phyloP scores from a whole-genome alignment of 331 rosid genomes.

The Quercus phellos region DNA sequence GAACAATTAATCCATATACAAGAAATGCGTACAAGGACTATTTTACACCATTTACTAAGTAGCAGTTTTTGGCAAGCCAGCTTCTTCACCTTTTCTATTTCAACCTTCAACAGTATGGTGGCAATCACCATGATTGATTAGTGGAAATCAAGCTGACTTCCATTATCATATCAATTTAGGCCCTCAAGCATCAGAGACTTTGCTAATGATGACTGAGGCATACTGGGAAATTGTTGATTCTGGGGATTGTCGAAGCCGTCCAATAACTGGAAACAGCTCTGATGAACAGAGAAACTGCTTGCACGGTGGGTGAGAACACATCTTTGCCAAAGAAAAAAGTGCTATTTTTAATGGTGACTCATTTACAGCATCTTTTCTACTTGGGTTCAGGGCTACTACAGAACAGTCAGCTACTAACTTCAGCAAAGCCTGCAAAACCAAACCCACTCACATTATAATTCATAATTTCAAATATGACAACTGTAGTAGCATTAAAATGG shows the following conservation, averaged over 20 bases:
- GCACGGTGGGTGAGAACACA: slow-evolving; percentile 83
- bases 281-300: slow-evolving; percentile 77
- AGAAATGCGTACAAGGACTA: neutral
- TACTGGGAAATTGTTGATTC: slow-evolving; percentile 74
- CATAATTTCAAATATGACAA: neutral
- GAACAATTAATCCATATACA: neutral
- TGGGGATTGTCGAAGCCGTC: slow-evolving; percentile 71
- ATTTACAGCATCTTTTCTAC: slow-evolving; percentile 54
- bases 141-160: neutral
- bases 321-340: slow-evolving; percentile 78
- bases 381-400: slow-evolving; percentile 53
- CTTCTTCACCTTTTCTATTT: no score
- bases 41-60: neutral
- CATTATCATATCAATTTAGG: neutral
- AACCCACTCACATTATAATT: neutral
- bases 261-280: slow-evolving; percentile 62
- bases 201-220: slow-evolving; percentile 54
- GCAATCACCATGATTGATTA: neutral
- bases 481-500: neutral
- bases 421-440: slow-evolving; percentile 61
- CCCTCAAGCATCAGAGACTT: slow-evolving; percentile 59
- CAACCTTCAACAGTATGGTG: no score
- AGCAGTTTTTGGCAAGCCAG: neutral
- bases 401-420: slow-evolving; percentile 78
- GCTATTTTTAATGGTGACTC: slow-evolving; percentile 95